phyloP scores from a whole-genome alignment of 495 filamentous ascomycete genomes.

The Opeltia flavorubescens region DNA sequence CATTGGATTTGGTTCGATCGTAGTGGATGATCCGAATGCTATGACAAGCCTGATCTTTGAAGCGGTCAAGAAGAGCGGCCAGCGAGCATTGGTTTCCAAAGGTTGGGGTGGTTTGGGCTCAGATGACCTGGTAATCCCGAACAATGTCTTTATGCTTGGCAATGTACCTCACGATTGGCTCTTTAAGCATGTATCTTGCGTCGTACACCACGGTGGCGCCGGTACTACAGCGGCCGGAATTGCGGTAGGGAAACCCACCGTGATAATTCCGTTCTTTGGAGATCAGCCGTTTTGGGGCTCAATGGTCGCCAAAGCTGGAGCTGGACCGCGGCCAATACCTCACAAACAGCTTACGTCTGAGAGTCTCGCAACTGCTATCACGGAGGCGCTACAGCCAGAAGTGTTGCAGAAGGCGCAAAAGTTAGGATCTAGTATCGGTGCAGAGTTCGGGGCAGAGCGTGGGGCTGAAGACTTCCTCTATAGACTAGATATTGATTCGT shows the following conservation, averaged over 20 bases:
- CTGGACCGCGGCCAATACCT: constrained; percentile 58
- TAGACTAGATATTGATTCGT: constrained; percentile 41
- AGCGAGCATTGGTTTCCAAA: constrained; percentile 63
- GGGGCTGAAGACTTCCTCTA: constrained; percentile 58
- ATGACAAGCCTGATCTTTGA: constrained; percentile 57
- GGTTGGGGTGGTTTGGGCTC: constrained; percentile 68
- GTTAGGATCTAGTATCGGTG: constrained; percentile 44
- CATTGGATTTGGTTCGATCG: constrained; percentile 73
- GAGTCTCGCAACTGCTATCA: constrained; percentile 48
- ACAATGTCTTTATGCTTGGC: constrained; percentile 62
- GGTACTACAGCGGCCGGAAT: constrained; percentile 71
- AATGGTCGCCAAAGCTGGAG: constrained; percentile 57
- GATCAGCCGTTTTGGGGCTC: constrained; percentile 77
- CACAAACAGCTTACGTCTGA: constrained; percentile 50
- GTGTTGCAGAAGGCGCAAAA: constrained; percentile 40
- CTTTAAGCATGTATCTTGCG: constrained; percentile 57
- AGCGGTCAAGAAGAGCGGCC: constrained; percentile 47
- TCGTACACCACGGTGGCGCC: constrained; percentile 73
- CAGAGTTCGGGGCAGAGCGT: constrained; percentile 48
- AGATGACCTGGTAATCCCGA: constrained; percentile 42
- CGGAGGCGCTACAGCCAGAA: constrained; percentile 39
- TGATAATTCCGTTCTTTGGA: constrained; percentile 74
- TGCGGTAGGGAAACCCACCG: constrained; percentile 50
- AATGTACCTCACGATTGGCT: constrained; percentile 77
- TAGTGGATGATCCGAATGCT: constrained; percentile 56